Evolutionary conservation across 345 rosid genomes (phyloP).

Genomic region (Syzygium oleosum): DNA sequence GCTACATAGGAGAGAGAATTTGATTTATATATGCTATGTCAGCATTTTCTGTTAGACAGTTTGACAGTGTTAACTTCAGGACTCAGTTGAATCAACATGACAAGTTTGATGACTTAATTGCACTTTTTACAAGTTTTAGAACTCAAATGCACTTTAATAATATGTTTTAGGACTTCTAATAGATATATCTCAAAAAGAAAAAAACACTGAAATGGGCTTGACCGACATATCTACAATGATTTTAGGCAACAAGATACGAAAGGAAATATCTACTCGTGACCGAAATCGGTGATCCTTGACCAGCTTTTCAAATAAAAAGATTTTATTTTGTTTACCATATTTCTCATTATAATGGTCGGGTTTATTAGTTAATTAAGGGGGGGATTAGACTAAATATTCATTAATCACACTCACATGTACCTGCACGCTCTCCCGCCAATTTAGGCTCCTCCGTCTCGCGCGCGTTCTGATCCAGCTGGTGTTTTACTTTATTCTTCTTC

Average conservation of each 20-base stretch:
- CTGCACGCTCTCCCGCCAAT: neutral
- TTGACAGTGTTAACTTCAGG: too few species aligned
- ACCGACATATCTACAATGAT: neutral
- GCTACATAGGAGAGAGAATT: too few species aligned
- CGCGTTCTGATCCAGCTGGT: neutral
- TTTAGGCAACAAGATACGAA: neutral
- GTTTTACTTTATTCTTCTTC: neutral
- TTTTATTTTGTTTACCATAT: neutral
- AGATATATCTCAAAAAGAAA: accelerated
- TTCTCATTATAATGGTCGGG: neutral
- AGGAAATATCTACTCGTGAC: neutral
- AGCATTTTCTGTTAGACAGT: too few species aligned
- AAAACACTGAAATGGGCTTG: neutral
- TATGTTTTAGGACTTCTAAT: too few species aligned
- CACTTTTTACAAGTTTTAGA: too few species aligned
- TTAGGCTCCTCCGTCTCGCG: neutral
- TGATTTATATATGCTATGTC: too few species aligned
- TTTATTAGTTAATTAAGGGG: neutral
- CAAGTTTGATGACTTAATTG: too few species aligned
- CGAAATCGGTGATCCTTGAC: neutral
- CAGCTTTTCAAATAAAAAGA: neutral
- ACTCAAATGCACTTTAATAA: accelerated
- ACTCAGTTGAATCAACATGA: too few species aligned
- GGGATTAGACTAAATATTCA: neutral
- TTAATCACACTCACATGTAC: neutral